Conservation (phyloP, 2,329 filamentous ascomycete species). For the Monilinia fructigena region DNA sequence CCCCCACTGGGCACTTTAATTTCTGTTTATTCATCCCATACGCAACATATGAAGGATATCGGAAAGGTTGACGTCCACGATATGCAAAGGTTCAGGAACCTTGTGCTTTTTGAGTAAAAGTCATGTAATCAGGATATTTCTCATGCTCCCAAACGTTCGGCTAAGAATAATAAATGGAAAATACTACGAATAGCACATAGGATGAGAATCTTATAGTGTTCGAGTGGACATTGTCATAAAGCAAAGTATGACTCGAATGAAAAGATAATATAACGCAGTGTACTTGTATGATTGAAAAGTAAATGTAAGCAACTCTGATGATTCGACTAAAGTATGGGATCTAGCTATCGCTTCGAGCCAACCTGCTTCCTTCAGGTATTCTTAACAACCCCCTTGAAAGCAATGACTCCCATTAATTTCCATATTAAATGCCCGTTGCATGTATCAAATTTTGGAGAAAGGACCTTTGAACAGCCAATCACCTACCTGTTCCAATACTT, state of each 20-base stretch:
- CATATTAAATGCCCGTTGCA: not conserved
- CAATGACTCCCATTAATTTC: not conserved
- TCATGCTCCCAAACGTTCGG: not conserved
- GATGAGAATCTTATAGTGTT: not conserved
- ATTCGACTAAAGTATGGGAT: not conserved
- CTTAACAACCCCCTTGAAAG: not conserved
- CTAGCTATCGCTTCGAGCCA: not conserved
- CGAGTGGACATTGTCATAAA: not conserved
- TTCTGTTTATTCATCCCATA: not conserved
- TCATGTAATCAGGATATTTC: not conserved
- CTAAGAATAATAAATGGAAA: not conserved
- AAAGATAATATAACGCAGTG: not conserved
- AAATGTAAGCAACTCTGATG: not conserved
- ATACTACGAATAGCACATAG: not conserved
- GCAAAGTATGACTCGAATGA: not conserved
- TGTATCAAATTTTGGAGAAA: constrained; percentile 21
- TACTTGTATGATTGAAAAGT: not conserved
- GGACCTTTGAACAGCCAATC: constrained; percentile 30
- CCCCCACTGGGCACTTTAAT: not conserved
- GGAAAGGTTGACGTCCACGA: not conserved
- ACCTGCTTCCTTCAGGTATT: not conserved
- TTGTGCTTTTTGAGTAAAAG: not conserved
- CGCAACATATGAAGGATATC: not conserved
- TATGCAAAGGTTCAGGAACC: not conserved
- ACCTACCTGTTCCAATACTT: constrained; percentile 27